Evolutionary conservation across 2,329 filamentous ascomycete genomes (phyloP), one percentile per base, ranked within the genome.

Genomic region (Aspergillus pseudotamarii): DNA sequence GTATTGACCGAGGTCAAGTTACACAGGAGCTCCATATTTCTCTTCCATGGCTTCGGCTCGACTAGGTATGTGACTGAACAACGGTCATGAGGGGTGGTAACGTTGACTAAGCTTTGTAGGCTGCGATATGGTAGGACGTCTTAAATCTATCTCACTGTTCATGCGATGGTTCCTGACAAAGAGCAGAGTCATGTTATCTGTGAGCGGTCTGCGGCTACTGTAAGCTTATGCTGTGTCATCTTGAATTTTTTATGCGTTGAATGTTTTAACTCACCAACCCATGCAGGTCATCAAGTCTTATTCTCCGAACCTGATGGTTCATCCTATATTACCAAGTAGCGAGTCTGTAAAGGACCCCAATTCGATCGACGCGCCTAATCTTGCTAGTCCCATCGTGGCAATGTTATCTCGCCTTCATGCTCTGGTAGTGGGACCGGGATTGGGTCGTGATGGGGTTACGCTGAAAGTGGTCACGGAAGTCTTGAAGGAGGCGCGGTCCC

Each of bases 291-390:
- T 99, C 81, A 99, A 99, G 83, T 92, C 93, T 4, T 99, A 98
- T 82, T 97, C 94, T 23, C 95, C 95, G 3, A 97, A 98, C 77
- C 85, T 99, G 32, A 99, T 99, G 94, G 95, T 99, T 12, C 95
- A 98, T 78, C 95, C 95, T 0, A 87, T 97, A 69, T 94, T 99
- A 88, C 91, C 93, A 34, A 92, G 95, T 78, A 87, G 88, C 53
- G 84, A 86, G 69, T 71, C 76, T n/a, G 73, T 79, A 32, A 72
- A 73, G 43, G 73, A 80, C 26, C 84, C 87, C 69, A 80, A 86
- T 59, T 76, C 80, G 28, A 77, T 82, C 56, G 79, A 83, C 59
- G 73, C 73, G 14, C 84, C 87, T 68, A 84, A 90, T 1, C 84
- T 97, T 55, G 87, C 91, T 10, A 79, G 85, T 28, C 81, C 86